Evolutionary conservation across 1,284 basidiomycete species (phyloP).

Genomic region (Leccinum brunneo-olivaceum): DNA sequence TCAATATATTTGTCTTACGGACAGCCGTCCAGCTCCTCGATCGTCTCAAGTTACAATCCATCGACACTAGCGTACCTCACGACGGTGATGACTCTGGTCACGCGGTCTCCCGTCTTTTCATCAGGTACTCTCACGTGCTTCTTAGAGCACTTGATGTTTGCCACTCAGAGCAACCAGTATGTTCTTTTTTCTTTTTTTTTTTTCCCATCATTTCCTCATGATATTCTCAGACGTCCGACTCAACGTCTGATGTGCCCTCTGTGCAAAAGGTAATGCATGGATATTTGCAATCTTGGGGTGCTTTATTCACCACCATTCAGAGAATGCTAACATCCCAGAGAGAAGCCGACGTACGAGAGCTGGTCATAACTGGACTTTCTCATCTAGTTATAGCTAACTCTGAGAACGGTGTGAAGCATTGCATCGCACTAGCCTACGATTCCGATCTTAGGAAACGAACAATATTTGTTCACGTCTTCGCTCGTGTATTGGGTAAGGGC

Average conservation of each 20-base stretch:
- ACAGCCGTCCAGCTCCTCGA: slow-evolving; percentile 75
- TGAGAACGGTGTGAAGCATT: slow-evolving; percentile 86
- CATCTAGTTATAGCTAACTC: slow-evolving; percentile 82
- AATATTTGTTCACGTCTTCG: slow-evolving; percentile 86
- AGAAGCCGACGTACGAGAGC: slow-evolving; percentile 59
- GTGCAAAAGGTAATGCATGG: slow-evolving; percentile 39
- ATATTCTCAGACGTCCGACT: slow-evolving; percentile 39
- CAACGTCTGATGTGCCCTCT: slow-evolving; percentile 46
- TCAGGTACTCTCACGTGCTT: slow-evolving; percentile 65
- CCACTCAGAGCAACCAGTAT: slow-evolving; percentile 41
- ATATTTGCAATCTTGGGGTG: background rate
- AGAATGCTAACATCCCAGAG: slow-evolving; percentile 43
- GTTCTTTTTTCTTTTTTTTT: slow-evolving; percentile 12
- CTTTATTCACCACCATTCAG: slow-evolving; percentile 27
- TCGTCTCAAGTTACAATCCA: slow-evolving; percentile 59
- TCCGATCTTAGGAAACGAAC: slow-evolving; percentile 66
- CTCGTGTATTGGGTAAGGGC: slow-evolving; percentile 77
- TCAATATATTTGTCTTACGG: slow-evolving; percentile 67
- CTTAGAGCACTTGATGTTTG: slow-evolving; percentile 54
- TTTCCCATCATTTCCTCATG: slow-evolving; percentile 6
- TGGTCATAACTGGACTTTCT: slow-evolving; percentile 73
- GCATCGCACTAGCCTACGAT: slow-evolving; percentile 76
- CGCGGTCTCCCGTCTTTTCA: slow-evolving; percentile 71
- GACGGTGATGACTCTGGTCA: slow-evolving; percentile 63
- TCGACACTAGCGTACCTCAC: slow-evolving; percentile 44